Percentiles rank a stretch among this genome's conserved stretches.
These are phyloP conservation scores for Dipteronia dyeriana DNA, from an alignment of 345 rosid genomes.

Conservation along the genomic window DNA sequence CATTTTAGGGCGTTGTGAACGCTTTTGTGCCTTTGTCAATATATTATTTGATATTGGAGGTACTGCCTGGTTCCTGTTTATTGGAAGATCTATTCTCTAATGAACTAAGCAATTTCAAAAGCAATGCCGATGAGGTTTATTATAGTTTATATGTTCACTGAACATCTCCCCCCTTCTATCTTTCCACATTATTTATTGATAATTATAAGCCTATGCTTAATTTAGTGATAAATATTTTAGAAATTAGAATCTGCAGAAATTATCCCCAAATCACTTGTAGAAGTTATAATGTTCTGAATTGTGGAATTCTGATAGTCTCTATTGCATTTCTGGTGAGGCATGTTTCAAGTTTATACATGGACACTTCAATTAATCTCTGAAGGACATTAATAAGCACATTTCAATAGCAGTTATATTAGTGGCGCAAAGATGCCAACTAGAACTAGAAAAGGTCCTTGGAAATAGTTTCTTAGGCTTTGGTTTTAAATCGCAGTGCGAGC, in stretches of 20 bases:
- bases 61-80: slow-evolving; percentile 32
- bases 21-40: slow-evolving; percentile 3
- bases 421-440: not conserved
- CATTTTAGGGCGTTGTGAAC: not conserved
- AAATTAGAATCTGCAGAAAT: not conserved
- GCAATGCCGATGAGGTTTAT: slow-evolving; percentile 29
- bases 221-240: not conserved
- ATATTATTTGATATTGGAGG: slow-evolving; percentile 28
- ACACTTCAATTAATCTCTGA: not conserved
- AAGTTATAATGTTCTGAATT: not conserved
- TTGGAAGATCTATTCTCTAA: slow-evolving; percentile 29
- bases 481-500: not conserved
- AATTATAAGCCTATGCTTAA: not conserved
- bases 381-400: not conserved
- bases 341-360: not conserved
- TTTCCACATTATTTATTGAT: not conserved
- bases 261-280: not conserved
- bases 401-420: no score
- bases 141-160: slow-evolving; percentile 10
- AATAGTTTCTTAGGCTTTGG: not conserved
- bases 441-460: not conserved
- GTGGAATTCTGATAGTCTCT: slow-evolving; percentile 1
- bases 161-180: not conserved
- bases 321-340: not conserved
- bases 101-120: slow-evolving; percentile 26